phyloP scores from a whole-genome alignment of 176 grass and related monocot genomes.

The Ensete ventricosum region DNA sequence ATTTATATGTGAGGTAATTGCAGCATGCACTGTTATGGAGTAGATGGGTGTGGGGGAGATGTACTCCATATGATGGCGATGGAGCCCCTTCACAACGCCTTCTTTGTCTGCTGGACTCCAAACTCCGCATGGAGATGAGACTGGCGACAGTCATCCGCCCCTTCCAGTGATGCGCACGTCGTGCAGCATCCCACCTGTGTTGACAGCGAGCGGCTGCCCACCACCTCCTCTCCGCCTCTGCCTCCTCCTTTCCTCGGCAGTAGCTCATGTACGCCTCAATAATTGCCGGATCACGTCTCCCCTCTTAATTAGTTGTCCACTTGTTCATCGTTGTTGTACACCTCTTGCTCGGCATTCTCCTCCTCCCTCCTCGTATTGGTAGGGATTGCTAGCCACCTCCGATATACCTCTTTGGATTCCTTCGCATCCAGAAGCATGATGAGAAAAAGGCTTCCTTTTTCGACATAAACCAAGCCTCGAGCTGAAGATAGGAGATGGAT shows the following conservation, averaged over 20 bases:
- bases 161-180: not conserved
- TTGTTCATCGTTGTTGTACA: not conserved
- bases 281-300: not conserved
- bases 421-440: not conserved
- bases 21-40: not conserved
- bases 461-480: not conserved
- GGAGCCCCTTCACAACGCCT: not conserved
- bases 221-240: not conserved
- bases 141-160: not conserved
- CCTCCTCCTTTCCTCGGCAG: not conserved
- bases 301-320: not conserved
- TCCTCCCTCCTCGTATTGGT: too few species aligned
- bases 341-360: not conserved
- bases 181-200: not conserved
- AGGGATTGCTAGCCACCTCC: too few species aligned
- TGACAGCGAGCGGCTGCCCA: not conserved
- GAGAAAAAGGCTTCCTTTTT: not conserved
- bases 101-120: not conserved
- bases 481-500: constrained; percentile 25
- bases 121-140: not conserved
- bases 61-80: not conserved
- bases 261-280: not conserved
- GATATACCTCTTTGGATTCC: not conserved
- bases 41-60: not conserved
- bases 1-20: not conserved